phyloP scores from a whole-genome alignment of 108 stramenopile genomes.

The Skeletonema tropicum region DNA sequence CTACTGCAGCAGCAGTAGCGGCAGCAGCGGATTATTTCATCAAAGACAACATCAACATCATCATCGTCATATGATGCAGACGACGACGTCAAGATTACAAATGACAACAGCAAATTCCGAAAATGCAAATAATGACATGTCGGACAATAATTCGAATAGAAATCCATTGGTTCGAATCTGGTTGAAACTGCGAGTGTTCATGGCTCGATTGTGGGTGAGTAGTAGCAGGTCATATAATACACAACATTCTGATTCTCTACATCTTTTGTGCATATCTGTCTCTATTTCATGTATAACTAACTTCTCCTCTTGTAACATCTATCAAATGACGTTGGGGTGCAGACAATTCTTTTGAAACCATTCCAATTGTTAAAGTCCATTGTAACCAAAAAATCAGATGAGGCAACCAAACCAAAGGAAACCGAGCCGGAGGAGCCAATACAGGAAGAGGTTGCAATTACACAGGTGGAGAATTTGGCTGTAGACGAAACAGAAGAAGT shows the following conservation, averaged over 20 bases:
- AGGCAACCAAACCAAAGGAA: neutral
- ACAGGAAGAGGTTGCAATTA: constrained; percentile 24
- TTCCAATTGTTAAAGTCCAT: constrained; percentile 21
- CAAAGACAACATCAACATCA: neutral
- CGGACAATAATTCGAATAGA: neutral
- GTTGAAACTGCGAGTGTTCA: neutral
- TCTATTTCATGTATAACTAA: neutral
- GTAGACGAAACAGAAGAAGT: constrained; percentile 8
- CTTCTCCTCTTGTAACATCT: neutral
- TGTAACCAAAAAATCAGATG: neutral
- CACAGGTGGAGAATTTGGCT: constrained; percentile 26
- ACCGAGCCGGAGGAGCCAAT: constrained; percentile 14
- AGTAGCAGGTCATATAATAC: neutral
- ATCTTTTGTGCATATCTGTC: neutral
- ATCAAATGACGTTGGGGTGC: no score
- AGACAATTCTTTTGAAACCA: constrained; percentile 18
- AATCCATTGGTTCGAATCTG: constrained; percentile 2
- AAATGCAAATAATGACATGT: neutral
- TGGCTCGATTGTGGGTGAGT: constrained; percentile 8
- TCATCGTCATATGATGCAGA: neutral
- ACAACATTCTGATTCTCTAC: neutral
- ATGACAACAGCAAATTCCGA: no score
- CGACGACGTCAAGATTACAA: neutral
- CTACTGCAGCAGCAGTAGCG: neutral
- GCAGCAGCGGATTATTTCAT: constrained; percentile 4